Percentiles rank a stretch among this genome's conserved stretches.
phyloP scores from a whole-genome alignment of 2,329 filamentous ascomycete species.

The Aspergillus uvarum region DNA sequence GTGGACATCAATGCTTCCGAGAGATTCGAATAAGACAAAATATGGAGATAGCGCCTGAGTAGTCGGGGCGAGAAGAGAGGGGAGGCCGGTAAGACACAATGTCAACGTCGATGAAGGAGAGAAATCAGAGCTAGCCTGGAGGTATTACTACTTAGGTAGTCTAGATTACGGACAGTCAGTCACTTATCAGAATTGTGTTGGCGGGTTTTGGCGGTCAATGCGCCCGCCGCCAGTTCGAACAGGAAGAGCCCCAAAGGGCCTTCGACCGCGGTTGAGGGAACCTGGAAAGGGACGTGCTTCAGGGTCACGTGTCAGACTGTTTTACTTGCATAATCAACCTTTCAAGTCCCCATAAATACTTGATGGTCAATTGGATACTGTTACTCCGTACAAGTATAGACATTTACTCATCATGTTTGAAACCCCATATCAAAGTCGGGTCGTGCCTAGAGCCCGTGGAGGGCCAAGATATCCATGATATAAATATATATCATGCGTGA shows the following conservation, averaged over 20 bases:
- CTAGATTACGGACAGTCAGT: background rate
- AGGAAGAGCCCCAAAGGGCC: background rate
- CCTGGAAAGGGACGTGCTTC: background rate
- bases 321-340: too few species aligned
- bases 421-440: too few species aligned
- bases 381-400: too few species aligned
- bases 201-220: slow-evolving; percentile 2
- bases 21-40: background rate
- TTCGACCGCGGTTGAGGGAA: background rate
- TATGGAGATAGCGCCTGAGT: background rate
- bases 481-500: too few species aligned
- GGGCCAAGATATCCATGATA: too few species aligned
- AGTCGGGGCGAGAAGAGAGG: too few species aligned
- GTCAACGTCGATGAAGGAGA: background rate
- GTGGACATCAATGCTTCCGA: background rate
- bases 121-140: background rate
- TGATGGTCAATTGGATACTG: too few species aligned
- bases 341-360: too few species aligned
- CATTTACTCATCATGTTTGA: too few species aligned
- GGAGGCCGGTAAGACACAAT: too few species aligned
- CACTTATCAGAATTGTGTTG: background rate
- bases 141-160: background rate
- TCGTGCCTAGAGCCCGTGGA: too few species aligned
- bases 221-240: background rate
- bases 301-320: too few species aligned